These are phyloP conservation scores for Termitomyces sp. DNA, from an alignment of 1,284 basidiomycete species.

Conservation along the genomic window DNA sequence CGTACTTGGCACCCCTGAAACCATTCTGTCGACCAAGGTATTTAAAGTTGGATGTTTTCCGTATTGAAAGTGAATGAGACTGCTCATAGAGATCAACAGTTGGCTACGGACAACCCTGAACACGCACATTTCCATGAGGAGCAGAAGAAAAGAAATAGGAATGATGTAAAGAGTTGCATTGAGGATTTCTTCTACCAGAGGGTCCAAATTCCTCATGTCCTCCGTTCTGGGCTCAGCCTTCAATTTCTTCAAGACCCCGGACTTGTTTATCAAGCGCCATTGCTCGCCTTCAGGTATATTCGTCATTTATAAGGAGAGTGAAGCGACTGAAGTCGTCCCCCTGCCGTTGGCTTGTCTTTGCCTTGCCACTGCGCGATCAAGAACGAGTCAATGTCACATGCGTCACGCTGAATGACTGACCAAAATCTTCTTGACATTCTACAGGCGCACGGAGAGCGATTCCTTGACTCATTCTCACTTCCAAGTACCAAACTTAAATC, in stretches of 20 bases:
- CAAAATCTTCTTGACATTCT: slow-evolving; percentile 48
- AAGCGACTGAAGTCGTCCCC: too few species aligned
- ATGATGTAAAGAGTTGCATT: slow-evolving; percentile 56
- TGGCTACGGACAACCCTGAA: background rate
- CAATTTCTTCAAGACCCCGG: slow-evolving; percentile 53
- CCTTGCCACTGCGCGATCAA: slow-evolving; percentile 18
- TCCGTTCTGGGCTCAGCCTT: slow-evolving; percentile 8
- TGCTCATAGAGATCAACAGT: slow-evolving; percentile 5
- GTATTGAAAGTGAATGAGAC: slow-evolving; percentile 74
- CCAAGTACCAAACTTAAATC: slow-evolving; percentile 15
- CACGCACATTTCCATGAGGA: slow-evolving; percentile 76
- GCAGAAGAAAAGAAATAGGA: slow-evolving; percentile 63
- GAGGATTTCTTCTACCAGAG: slow-evolving; percentile 68
- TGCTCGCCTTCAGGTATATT: slow-evolving; percentile 71
- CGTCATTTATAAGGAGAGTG: slow-evolving; percentile 15
- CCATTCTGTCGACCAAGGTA: slow-evolving; percentile 48
- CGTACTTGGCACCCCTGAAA: slow-evolving; percentile 61
- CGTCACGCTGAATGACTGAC: slow-evolving; percentile 20
- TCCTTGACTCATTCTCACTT: slow-evolving; percentile 49
- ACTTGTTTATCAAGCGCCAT: slow-evolving; percentile 67
- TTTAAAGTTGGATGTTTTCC: slow-evolving; percentile 46
- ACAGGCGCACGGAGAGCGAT: slow-evolving; percentile 61
- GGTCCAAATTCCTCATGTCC: slow-evolving; percentile 31
- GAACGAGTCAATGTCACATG: background rate
- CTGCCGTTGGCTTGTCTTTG: slow-evolving; percentile 20